Base-by-base conservation (phyloP, 306 rosid species). In the Castanea crenata region DNA sequence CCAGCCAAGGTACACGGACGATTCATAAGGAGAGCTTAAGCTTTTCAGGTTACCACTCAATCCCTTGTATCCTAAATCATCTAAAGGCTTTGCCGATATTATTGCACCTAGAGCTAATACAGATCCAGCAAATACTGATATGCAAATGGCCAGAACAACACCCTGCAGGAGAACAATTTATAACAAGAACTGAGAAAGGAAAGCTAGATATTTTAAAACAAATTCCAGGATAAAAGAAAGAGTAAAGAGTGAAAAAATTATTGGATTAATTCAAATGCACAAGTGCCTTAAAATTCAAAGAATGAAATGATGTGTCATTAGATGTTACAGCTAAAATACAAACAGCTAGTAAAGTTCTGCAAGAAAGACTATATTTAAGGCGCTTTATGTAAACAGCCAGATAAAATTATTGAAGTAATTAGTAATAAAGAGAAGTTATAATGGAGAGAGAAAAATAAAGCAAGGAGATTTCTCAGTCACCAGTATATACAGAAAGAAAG, bases 1-100 rank as follows among this genome's bases (percentile, higher is more conserved):
- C 99, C 99, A 96, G 59, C 99, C 99, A 81, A 96, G 89, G 83
- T 90, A 96, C 78, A 88, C 87, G 59, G 97, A 87, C 25, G 99
- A 91, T 56, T 89, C 94, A 78, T 96, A 96, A 18, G 97, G 99
- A 73, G 98, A 93, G 55, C 84, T 80, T 78, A 88, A 86, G 89
- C 83, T 84, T 72, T 90, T 91, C 73, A 78, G 93, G 74, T 91
- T 91, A 71, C 85, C 94, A 77, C 89, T 90, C 99, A 84, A 93
- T 58, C 97, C 98, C 84, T 85, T 96, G 87, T 96, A 96, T 69
- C 81, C 69, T 69, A 96, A 90, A 87, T 91, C 97, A 78, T 96
- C 98, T 75, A 96, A 86, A 81, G 99, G 99, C 87, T 89, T 96
- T 57, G 93, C 94, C 61, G 98, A 91, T 86, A 93, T 97, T 68